These are phyloP conservation scores for Carallia brachiata DNA, from an alignment of 345 rosid species.

Conservation along the genomic window DNA sequence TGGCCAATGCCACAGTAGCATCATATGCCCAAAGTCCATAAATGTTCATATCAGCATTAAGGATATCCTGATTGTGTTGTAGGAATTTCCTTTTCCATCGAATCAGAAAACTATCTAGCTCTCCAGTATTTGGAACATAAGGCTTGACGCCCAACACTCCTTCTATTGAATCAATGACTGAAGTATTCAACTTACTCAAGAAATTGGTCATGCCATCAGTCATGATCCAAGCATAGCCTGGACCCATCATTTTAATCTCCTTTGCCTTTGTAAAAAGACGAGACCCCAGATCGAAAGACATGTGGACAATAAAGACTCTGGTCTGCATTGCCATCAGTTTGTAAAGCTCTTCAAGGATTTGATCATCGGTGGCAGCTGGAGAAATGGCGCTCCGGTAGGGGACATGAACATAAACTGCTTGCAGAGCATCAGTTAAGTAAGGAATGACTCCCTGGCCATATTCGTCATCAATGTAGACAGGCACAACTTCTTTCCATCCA, in stretches of 20 bases:
- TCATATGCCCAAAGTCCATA: conserved; percentile 44
- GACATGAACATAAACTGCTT: conserved; percentile 19
- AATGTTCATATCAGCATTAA: conserved; percentile 18
- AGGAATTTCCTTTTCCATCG: conserved; percentile 34
- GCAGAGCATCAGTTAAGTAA: conserved; percentile 33
- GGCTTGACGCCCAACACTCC: conserved; percentile 35
- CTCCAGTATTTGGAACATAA: conserved; percentile 21
- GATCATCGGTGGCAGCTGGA: conserved; percentile 29
- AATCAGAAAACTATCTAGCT: conserved; percentile 19
- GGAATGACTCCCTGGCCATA: conserved; percentile 40
- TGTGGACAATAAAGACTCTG: conserved; percentile 50
- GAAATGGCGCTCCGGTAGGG: conserved; percentile 31
- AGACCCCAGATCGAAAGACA: conserved; percentile 28
- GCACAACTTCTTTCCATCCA: conserved; percentile 41
- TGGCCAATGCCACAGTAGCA: conserved; percentile 36
- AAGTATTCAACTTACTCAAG: conserved; percentile 1
- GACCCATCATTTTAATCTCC: conserved; percentile 43
- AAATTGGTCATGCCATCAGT: conserved; percentile 21
- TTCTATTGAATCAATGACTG: conserved; percentile 29
- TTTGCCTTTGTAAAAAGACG: conserved; percentile 38
- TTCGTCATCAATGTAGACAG: conserved; percentile 34
- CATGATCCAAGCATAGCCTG: conserved; percentile 51
- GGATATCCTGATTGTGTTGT: conserved; percentile 18
- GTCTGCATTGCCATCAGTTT: conserved; percentile 47
- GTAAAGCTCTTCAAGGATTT: conserved; percentile 34